Evolutionary conservation across 78 protist genomes (phyloP).

Genomic region (Carpediemonas membranifera): DNA sequence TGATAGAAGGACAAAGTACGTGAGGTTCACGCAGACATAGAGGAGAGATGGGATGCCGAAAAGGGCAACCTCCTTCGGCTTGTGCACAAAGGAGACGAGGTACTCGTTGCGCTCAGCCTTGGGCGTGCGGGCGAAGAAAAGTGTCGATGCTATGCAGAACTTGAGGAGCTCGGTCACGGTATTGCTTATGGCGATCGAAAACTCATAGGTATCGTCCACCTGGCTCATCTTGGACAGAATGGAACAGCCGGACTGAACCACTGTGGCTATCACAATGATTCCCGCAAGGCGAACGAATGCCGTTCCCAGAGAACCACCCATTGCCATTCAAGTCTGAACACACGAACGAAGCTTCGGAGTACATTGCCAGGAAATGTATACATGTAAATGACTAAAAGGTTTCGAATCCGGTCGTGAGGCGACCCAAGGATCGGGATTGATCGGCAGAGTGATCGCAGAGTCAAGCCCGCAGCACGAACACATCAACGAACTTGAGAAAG

Average conservation of each 20-base stretch:
- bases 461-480: too few species aligned
- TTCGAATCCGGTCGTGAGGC: too few species aligned
- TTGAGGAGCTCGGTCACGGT: not conserved
- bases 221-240: not conserved
- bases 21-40: not conserved
- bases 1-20: not conserved
- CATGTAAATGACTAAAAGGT: too few species aligned
- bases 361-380: too few species aligned
- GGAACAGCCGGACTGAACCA: not conserved
- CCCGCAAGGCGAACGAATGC: too few species aligned
- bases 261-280: too few species aligned
- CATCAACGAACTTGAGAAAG: too few species aligned
- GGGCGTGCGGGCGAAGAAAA: not conserved
- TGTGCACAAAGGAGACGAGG: not conserved
- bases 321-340: too few species aligned
- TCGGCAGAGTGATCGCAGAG: too few species aligned
- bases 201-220: not conserved
- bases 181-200: not conserved
- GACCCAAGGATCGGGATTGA: too few species aligned
- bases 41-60: not conserved
- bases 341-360: too few species aligned
- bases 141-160: not conserved
- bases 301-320: too few species aligned
- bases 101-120: not conserved
- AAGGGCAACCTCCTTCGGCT: not conserved